Percentiles rank a stretch among this genome's conserved stretches.
Conservation (phyloP, 2,329 filamentous ascomycete species). For the Alternaria sp. region DNA sequence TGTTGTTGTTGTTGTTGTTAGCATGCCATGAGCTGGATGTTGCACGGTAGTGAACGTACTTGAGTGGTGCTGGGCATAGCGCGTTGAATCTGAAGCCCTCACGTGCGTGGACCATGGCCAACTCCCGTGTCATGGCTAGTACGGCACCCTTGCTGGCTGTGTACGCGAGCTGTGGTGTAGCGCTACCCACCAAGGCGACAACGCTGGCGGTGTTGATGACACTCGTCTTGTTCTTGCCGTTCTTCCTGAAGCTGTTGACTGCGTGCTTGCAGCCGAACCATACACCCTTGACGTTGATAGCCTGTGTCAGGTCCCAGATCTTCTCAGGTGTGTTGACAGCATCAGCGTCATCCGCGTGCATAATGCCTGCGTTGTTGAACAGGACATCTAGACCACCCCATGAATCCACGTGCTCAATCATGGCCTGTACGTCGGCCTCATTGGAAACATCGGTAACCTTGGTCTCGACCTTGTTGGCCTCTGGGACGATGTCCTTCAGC, state of each 20-base stretch:
- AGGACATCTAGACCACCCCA: slow-evolving; percentile 92
- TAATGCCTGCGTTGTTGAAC: slow-evolving; percentile 98
- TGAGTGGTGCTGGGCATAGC: slow-evolving; percentile 88
- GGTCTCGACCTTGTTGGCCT: slow-evolving; percentile 67
- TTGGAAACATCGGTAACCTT: slow-evolving; percentile 81
- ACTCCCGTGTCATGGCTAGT: slow-evolving; percentile 84
- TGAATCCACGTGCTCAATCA: slow-evolving; percentile 76
- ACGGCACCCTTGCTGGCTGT: slow-evolving; percentile 95
- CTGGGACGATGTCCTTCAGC: slow-evolving; percentile 74
- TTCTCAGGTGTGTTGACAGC: slow-evolving; percentile 84
- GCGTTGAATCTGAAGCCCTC: slow-evolving; percentile 92
- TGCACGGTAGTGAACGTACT: slow-evolving; percentile 58
- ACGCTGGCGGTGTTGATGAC: slow-evolving; percentile 94
- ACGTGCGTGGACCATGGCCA: slow-evolving; percentile 89
- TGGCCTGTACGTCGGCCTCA: slow-evolving; percentile 77
- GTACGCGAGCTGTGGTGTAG: slow-evolving; percentile 89
- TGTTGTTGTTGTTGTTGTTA: slow-evolving; percentile 51
- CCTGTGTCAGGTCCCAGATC: slow-evolving; percentile 93
- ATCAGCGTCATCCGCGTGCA: slow-evolving; percentile 75
- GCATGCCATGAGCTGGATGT: not conserved
- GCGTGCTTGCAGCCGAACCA: slow-evolving; percentile 96
- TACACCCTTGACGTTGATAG: slow-evolving; percentile 98
- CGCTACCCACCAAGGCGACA: slow-evolving; percentile 84
- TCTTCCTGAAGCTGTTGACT: slow-evolving; percentile 77
- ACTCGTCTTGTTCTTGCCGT: slow-evolving; percentile 79